Evolutionary conservation across 176 grass and related monocot genomes (phyloP).

Genomic region (Poa annua): DNA sequence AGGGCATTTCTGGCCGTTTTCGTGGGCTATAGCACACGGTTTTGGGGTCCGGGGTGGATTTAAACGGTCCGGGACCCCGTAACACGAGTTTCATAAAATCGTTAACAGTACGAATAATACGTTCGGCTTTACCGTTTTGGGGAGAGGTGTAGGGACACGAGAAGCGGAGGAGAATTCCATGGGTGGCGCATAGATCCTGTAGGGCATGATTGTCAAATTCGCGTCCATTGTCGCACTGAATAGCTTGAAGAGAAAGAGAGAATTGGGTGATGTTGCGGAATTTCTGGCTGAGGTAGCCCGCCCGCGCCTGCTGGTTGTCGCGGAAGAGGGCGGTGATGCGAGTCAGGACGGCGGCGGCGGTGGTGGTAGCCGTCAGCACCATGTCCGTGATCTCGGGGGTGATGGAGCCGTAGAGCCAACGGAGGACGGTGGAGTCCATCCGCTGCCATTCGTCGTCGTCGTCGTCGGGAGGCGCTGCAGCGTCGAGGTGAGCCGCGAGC

Average conservation of each 20-base stretch:
- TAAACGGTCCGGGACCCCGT: no score
- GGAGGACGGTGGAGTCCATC: not conserved
- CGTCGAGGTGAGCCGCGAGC: no score
- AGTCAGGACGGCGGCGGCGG: not conserved
- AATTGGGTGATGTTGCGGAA: not conserved
- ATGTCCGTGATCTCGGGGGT: not conserved
- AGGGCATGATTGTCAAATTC: not conserved
- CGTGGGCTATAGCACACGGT: no score
- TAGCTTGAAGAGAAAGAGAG: not conserved
- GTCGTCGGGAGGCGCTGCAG: no score
- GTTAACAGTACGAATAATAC: no score
- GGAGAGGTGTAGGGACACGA: no score
- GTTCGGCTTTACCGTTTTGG: no score
- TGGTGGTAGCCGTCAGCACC: not conserved
- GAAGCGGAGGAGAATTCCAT: no score
- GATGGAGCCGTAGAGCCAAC: not conserved
- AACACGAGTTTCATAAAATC: no score
- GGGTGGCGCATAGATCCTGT: no score
- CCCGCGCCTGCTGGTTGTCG: not conserved
- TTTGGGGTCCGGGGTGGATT: no score
- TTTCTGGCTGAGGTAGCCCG: not conserved
- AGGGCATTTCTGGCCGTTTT: no score
- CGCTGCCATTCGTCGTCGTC: not conserved
- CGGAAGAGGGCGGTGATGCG: not conserved
- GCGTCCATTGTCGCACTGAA: not conserved